phyloP scores from a whole-genome alignment of 495 filamentous ascomycete species.

The Niebla homalea region DNA sequence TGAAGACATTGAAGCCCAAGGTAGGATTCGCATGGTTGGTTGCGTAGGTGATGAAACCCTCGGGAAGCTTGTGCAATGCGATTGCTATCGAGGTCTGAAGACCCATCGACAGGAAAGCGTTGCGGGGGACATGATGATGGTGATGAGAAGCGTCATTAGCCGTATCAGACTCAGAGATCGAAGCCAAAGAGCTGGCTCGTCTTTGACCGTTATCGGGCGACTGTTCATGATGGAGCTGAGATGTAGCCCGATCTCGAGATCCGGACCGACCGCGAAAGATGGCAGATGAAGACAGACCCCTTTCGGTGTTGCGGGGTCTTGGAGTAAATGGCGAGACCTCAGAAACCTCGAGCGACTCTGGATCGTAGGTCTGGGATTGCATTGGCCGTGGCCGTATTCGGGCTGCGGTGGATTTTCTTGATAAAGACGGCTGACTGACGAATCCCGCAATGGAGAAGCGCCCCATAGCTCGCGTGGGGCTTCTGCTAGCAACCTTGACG shows the following conservation, averaged over 20 bases:
- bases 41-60: constrained; percentile 97
- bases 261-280: constrained; percentile 9
- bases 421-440: constrained; percentile 2
- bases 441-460: constrained; percentile 5
- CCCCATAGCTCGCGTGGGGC: constrained; percentile 7
- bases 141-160: constrained; percentile 36
- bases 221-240: constrained; percentile 1
- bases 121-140: constrained; percentile 93
- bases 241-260: not conserved
- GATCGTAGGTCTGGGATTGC: not conserved
- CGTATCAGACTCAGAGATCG: constrained; percentile 14
- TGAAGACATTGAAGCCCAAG: constrained; percentile 81
- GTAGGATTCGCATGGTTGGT: constrained; percentile 89
- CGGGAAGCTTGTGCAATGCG: constrained; percentile 89
- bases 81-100: constrained; percentile 90
- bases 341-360: constrained; percentile 3
- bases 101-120: constrained; percentile 84
- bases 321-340: not conserved
- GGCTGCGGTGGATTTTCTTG: constrained; percentile 5
- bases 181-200: not conserved
- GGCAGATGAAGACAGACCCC: constrained; percentile 2
- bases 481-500: constrained; percentile 33
- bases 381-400: constrained; percentile 1
- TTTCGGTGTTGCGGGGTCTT: not conserved
- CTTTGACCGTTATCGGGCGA: not conserved